A percentile compares a stretch with the other conserved stretches of the same genome.
phyloP scores from a whole-genome alignment of 345 rosid species.

The Arabis alpina region DNA sequence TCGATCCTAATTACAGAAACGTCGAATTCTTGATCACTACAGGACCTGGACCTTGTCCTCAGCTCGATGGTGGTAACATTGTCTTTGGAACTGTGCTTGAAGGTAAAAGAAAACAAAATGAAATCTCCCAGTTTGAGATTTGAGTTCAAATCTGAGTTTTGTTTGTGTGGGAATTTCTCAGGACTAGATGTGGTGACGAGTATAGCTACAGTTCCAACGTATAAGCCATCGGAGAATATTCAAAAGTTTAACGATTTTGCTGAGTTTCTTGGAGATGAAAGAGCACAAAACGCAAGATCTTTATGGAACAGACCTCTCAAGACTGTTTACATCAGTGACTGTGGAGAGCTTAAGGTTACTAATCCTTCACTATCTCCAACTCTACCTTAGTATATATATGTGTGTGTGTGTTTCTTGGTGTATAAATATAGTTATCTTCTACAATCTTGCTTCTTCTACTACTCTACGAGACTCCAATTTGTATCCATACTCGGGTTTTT shows the following conservation, averaged over 20 bases:
- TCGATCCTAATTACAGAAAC: constrained; percentile 74
- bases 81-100: constrained; percentile 88
- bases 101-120: constrained; percentile 52
- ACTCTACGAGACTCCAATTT: not conserved
- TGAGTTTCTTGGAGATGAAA: constrained; percentile 77
- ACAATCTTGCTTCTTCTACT: constrained; percentile 17
- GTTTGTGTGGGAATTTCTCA: constrained; percentile 27
- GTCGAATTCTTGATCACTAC: constrained; percentile 91
- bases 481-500: not conserved
- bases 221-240: constrained; percentile 72
- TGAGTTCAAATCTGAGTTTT: not conserved
- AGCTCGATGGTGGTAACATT: constrained; percentile 75
- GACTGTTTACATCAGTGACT: constrained; percentile 69
- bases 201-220: constrained; percentile 75
- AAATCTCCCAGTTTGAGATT: not conserved
- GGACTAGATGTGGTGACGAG: constrained; percentile 85
- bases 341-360: constrained; percentile 83
- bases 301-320: constrained; percentile 82
- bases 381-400: constrained; percentile 50
- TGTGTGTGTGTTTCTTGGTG: too few species aligned
- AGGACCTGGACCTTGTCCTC: constrained; percentile 89
- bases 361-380: constrained; percentile 73
- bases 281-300: constrained; percentile 76
- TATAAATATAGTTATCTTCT: constrained; percentile 7
- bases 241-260: constrained; percentile 75